phyloP scores from a whole-genome alignment of 441 rosid genomes.

The Populus trichocarpa region DNA sequence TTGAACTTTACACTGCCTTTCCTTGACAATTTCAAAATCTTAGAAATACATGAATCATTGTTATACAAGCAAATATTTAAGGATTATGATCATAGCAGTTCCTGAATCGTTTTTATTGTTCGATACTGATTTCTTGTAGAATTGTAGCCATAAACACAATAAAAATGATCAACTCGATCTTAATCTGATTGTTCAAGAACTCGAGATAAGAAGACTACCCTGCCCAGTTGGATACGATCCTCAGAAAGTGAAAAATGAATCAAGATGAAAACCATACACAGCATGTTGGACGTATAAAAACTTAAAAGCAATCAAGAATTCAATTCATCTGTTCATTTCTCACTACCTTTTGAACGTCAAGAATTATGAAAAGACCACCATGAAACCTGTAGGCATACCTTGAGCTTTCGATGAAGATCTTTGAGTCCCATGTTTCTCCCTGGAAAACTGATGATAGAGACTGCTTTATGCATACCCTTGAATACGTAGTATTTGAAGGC shows the following conservation, averaged over 20 bases:
- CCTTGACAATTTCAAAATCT: neutral
- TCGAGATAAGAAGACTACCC: neutral
- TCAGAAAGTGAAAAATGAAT: neutral
- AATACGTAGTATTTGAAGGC: neutral
- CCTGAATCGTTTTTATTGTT: neutral
- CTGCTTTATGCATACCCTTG: neutral
- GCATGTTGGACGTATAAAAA: neutral
- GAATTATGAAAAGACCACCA: neutral
- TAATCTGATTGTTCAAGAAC: neutral
- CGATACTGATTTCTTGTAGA: neutral
- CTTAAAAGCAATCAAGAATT: neutral
- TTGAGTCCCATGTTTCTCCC: slow-evolving; percentile 32
- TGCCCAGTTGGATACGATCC: neutral
- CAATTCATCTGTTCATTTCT: neutral
- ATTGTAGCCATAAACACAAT: neutral
- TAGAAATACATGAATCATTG: neutral
- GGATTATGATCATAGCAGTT: neutral
- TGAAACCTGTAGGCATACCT: slow-evolving; percentile 23
- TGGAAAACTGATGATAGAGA: neutral
- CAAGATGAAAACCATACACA: neutral
- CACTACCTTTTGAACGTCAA: neutral
- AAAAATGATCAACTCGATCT: neutral
- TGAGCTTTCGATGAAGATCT: slow-evolving; percentile 35
- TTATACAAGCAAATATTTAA: neutral
- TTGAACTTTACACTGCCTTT: neutral